Evolutionary conservation across 2,329 filamentous ascomycete genomes (phyloP), one percentile per base, ranked within the genome.

Genomic region (Trichoderma asperellum): DNA sequence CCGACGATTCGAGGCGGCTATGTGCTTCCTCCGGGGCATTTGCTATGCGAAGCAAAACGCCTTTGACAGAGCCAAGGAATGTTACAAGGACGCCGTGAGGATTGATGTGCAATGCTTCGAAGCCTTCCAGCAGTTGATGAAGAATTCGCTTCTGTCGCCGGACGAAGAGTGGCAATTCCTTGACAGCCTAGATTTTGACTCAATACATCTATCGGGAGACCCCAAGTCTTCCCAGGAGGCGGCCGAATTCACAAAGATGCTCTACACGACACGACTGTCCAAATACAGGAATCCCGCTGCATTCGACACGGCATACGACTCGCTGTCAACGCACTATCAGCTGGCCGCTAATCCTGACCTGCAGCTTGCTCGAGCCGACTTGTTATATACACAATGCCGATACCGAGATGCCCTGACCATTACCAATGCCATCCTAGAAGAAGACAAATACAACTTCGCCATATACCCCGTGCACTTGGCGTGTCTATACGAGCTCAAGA

Each of bases 61-160:
- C 32, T 98, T 98, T 75, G 96, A 99, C 78, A 90, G 94, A 40
- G 96, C 96, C 64, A 97, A 97, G 79, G 94, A 98, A 76, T 98
- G 96, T 82, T 99, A 98, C 85, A 98, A 97, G 82, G 93, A 97
- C 75, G 96, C 96, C 2, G 94, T 98, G 57, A 89, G 92, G 71
- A 97, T 99, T 76, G 96, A 99, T 77, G 94, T 98, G 4, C 94
- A 97, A 79, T 99, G 96, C 81, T 98, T 97, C 77, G 96, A 99
- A 80, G 96, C 96, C 0, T 98, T 99, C 77, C 94, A 97, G 75
- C 94, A 98, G 82, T 87, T 99, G 68, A 97, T 98, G 90, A 93
- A 94, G 82, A 99, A 99, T 81, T 92, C 92, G 24, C 86, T 99
- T 71, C 92, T 99, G 88, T 89, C 88, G 59, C 94, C 94, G 0